Evolutionary conservation across 2,329 filamentous ascomycete genomes (phyloP).

Genomic region (Penicillium hesseltinei): DNA sequence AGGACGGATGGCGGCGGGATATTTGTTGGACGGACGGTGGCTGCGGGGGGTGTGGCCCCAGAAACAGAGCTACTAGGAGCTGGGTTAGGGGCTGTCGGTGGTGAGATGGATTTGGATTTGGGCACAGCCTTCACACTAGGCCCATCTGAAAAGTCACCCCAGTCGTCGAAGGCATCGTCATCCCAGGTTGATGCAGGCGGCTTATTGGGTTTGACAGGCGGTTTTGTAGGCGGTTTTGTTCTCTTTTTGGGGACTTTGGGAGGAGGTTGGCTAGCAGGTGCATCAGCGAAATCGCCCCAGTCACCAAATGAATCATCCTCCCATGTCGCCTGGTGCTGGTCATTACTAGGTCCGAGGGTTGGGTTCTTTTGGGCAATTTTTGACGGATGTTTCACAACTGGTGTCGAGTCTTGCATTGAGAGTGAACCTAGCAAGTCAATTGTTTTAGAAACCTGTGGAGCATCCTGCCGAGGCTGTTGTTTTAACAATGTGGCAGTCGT

Average conservation of each 20-base stretch:
- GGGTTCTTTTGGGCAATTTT: neutral
- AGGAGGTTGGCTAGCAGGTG: conserved; percentile 4
- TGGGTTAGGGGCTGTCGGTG: conserved; percentile 11
- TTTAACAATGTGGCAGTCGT: neutral
- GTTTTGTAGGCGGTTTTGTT: conserved; percentile 7
- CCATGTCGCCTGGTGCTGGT: conserved; percentile 8
- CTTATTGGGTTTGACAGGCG: conserved; percentile 9
- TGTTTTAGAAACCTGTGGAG: conserved; percentile 2
- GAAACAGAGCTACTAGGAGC: conserved; percentile 14
- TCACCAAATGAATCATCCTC: conserved; percentile 20
- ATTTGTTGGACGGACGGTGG: conserved; percentile 67
- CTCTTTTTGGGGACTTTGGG: conserved; percentile 14
- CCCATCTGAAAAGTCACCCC: conserved; percentile 25
- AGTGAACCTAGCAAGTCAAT: conserved; percentile 32
- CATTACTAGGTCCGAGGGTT: conserved; percentile 17
- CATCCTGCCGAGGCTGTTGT: neutral
- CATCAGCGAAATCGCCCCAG: conserved; percentile 24
- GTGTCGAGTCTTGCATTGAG: conserved; percentile 26
- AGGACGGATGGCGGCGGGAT: conserved; percentile 85
- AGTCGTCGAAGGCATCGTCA: conserved; percentile 21
- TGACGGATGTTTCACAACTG: conserved; percentile 2
- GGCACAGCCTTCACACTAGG: conserved; percentile 7
- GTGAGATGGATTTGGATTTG: conserved; percentile 6
- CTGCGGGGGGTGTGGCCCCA: conserved; percentile 12
- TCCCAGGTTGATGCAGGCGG: conserved; percentile 18